These are phyloP conservation scores for Cordyceps tenuipes DNA, from an alignment of 2,329 filamentous ascomycete species.

Conservation along the genomic window DNA sequence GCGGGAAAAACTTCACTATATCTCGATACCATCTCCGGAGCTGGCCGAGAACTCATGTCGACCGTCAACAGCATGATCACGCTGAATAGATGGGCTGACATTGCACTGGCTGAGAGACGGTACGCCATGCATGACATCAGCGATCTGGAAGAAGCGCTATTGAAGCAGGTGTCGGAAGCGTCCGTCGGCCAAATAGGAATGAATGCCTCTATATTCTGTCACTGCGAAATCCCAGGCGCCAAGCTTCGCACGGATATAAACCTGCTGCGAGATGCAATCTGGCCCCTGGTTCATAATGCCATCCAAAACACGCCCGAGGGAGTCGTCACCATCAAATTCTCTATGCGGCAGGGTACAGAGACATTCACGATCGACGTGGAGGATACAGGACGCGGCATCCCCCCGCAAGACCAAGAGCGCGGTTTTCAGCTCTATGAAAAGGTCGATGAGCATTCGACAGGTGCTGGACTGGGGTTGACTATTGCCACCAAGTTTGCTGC, in stretches of 20 bases:
- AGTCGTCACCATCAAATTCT: slow-evolving; percentile 21
- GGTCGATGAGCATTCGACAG: slow-evolving; percentile 26
- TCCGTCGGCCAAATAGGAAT: background rate
- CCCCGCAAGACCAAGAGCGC: slow-evolving; percentile 23
- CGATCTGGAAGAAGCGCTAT: background rate
- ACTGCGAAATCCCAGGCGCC: background rate
- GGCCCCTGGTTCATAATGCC: background rate
- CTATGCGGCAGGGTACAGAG: slow-evolving; percentile 21
- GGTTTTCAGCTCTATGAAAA: slow-evolving; percentile 38
- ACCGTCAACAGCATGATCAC: slow-evolving; percentile 36
- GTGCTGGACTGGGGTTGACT: slow-evolving; percentile 35
- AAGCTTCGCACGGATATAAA: background rate
- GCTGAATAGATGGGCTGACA: slow-evolving; percentile 30
- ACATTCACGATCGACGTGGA: slow-evolving; percentile 30
- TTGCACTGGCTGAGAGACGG: slow-evolving; percentile 22
- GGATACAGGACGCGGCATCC: slow-evolving; percentile 35
- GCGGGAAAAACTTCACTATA: slow-evolving; percentile 15
- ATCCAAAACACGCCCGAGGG: background rate
- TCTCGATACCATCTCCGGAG: slow-evolving; percentile 13
- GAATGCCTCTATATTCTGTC: background rate
- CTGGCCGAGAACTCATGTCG: background rate
- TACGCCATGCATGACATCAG: slow-evolving; percentile 17
- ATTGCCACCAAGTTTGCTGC: slow-evolving; percentile 33
- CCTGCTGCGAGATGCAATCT: background rate
- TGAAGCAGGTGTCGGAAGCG: background rate